A percentile compares a stretch with the other conserved stretches of the same genome.
Conservation (phyloP, 352 stramenopile genomes). For the Hyaloperonospora brassicae region DNA sequence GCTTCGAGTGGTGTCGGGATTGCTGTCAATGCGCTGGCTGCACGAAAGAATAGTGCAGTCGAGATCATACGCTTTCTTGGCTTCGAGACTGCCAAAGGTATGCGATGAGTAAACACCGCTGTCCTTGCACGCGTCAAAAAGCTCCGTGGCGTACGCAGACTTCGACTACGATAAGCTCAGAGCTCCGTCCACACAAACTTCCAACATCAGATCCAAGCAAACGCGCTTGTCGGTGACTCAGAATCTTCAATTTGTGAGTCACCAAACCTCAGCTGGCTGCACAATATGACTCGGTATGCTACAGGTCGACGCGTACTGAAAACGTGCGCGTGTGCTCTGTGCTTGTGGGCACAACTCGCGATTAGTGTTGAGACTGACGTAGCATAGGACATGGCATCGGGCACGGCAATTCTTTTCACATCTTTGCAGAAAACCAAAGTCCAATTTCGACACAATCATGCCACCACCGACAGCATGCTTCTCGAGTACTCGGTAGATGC, state of each 20-base stretch:
- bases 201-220: slow-evolving; percentile 3
- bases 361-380: too few relatives aligned
- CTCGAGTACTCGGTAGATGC: too few relatives aligned
- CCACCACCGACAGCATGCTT: too few relatives aligned
- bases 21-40: slow-evolving; percentile 19
- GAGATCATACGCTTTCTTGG: slow-evolving; percentile 41
- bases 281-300: neutral
- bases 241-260: slow-evolving; percentile 19
- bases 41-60: slow-evolving; percentile 31
- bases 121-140: slow-evolving; percentile 26
- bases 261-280: too few relatives aligned
- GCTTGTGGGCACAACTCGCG: too few relatives aligned
- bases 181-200: slow-evolving; percentile 1
- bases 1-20: too few relatives aligned
- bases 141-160: slow-evolving; percentile 30
- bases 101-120: slow-evolving; percentile 25
- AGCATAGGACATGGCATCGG: too few relatives aligned
- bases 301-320: slow-evolving; percentile 15
- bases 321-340: neutral
- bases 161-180: slow-evolving; percentile 12
- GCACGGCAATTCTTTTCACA: too few relatives aligned
- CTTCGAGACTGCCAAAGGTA: slow-evolving; percentile 31
- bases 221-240: slow-evolving; percentile 12
- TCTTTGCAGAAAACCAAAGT: too few relatives aligned
- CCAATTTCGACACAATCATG: too few relatives aligned